Evolutionary conservation across 2,329 filamentous ascomycete species (phyloP), one percentile per base, ranked within the genome.

Genomic region (Teratosphaeriaceae sp.): DNA sequence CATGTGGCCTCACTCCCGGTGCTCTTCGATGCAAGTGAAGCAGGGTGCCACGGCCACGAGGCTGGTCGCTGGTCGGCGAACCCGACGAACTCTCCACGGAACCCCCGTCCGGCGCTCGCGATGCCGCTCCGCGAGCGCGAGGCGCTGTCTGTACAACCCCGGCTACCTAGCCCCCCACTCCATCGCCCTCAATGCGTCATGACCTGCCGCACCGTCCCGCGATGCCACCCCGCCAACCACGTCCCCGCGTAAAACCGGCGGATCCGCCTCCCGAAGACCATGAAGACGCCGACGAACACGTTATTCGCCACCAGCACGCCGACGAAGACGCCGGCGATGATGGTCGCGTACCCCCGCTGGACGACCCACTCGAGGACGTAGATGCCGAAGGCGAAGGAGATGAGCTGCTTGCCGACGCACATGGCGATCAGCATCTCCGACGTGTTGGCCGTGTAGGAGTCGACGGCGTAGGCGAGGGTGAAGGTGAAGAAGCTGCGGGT

Each of bases 381-480:
- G 19, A 63, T 52, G 6, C 60, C 56, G 39, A 51, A 53, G 5
- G 44, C 63, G 31, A 65, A 66, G 22, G 46, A 54, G 29, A 65
- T 65, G 9, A 60, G 54, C 40, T 63, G 61, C 43, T 65, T 66
- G 24, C 62, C 61, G 22, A 57, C 23, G 21, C 61, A 56, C 61
- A 65, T 65, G 7, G 62, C 62, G 38, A 66, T 80, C 9, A 80
- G 67, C 76, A 80, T 79, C 61, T 80, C 77, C 19, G 71, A 73
- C n/a, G 76, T 74, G 50, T 79, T 77, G 24, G 71, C 66, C 16
- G 71, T 73, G 58, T 80, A 78, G 40, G 69, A 73, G 54, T 80
- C 77, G 27, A 80, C 72, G 1, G 77, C 76, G 52, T 81, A 80
- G 2, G 76, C 77, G 7, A 82, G 66, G 9, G 75, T 74, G 52